Percentiles rank a stretch among this genome's conserved stretches.
These are phyloP conservation scores for Cicer judaicum DNA, from an alignment of 306 rosid genomes.

Conservation along the genomic window DNA sequence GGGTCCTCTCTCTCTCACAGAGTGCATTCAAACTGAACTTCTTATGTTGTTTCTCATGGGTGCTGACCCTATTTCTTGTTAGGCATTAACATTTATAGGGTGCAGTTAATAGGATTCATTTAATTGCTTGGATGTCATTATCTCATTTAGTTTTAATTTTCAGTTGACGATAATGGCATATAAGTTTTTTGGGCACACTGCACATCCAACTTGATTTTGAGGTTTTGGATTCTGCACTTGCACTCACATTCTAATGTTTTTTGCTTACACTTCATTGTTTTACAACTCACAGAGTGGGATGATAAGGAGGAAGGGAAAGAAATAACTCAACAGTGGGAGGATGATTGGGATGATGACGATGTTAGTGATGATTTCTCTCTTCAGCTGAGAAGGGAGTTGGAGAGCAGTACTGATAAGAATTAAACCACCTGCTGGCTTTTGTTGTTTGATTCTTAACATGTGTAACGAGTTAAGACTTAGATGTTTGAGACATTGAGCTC, in stretches of 20 bases:
- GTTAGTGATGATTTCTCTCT: constrained; percentile 92
- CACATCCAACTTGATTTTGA: constrained; percentile 7
- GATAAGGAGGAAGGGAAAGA: constrained; percentile 83
- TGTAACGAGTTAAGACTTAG: constrained; percentile 29
- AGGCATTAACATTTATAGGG: constrained; percentile 4
- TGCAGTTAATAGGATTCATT: not conserved
- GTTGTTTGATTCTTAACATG: constrained; percentile 32
- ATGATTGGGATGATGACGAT: constrained; percentile 96
- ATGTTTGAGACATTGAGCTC: constrained; percentile 41
- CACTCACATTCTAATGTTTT: constrained; percentile 29
- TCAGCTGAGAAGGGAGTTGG: constrained; percentile 86
- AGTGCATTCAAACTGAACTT: not conserved
- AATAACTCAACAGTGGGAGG: constrained; percentile 91
- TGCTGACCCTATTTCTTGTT: constrained; percentile 22
- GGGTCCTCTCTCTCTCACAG: not conserved
- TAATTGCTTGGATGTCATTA: constrained; percentile 3
- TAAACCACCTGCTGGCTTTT: constrained; percentile 28
- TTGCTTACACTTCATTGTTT: constrained; percentile 24
- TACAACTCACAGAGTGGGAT: constrained; percentile 69
- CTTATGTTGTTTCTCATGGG: constrained; percentile 2
- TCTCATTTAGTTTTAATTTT: not conserved
- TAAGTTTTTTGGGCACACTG: not conserved
- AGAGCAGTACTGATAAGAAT: constrained; percentile 63
- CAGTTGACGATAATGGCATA: not conserved
- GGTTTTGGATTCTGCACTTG: not conserved